A percentile compares a stretch with the other conserved stretches of the same genome.
These are phyloP conservation scores for Actinidia arguta DNA, from an alignment of 179 eudicot species.

Conservation along the genomic window DNA sequence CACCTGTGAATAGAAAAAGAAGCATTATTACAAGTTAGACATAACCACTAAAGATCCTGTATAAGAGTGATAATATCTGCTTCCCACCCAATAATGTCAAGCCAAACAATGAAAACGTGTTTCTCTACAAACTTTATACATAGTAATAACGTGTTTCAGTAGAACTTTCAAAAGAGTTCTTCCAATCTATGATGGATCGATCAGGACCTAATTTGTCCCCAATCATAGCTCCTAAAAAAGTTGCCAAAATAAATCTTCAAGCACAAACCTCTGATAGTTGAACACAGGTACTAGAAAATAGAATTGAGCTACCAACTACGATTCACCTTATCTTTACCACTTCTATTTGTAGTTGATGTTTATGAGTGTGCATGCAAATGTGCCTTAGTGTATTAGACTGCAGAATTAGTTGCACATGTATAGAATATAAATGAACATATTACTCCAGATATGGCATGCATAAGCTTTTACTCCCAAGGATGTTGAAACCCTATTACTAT, in stretches of 20 bases:
- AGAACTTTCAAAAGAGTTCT: not conserved
- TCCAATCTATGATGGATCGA: not conserved
- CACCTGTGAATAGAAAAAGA: conserved; percentile 49
- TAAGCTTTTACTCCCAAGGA: not conserved
- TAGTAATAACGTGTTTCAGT: not conserved
- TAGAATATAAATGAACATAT: not conserved
- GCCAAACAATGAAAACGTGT: not conserved
- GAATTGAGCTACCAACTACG: not conserved
- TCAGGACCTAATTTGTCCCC: not conserved
- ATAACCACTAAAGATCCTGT: not conserved
- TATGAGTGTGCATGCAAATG: not conserved
- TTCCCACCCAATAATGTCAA: not conserved
- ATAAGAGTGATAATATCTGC: not conserved
- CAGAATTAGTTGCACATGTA: not conserved
- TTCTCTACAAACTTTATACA: not conserved
- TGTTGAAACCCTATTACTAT: not conserved
- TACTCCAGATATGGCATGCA: too few species aligned
- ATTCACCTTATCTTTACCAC: not conserved
- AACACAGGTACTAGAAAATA: not conserved
- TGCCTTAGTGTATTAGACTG: too few species aligned
- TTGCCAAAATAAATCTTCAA: not conserved
- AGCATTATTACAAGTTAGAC: not conserved
- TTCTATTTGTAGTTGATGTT: not conserved
- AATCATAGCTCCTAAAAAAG: not conserved
- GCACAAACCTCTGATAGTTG: not conserved